Base-by-base conservation (phyloP, 1,139 yeast species). In the Candida glucosophila region DNA sequence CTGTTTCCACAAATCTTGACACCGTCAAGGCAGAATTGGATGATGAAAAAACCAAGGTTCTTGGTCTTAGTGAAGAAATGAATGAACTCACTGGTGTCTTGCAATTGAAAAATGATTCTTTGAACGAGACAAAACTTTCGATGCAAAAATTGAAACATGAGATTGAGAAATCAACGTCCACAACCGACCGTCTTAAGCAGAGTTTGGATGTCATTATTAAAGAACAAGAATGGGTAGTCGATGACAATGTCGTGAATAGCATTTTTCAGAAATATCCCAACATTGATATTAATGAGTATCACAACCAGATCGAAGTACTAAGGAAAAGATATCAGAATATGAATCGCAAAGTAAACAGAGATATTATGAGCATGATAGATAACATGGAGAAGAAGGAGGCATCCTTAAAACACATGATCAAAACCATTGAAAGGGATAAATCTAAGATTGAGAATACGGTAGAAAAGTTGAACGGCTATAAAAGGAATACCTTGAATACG, bases 351-450 rank as follows among this genome's bases (percentile, higher is more conserved):
- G 95, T 90, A 17, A 88, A 88, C 44, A 70, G 82, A 8, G 81
- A 86, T 44, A 90, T 90, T 35, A 83, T 88, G 88, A 77, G 78
- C 41, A 82, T 86, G 85, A 85, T 92, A 39, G 97, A 88, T 43
- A 82, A 79, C 37, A 94, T 86, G 12, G 96, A 88, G 48, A 82
- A 80, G 63, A 85, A 86, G 46, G 97, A 88, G 48, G 54, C 66
- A 2, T 67, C 90, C 6, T 64, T 92, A 41, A 77, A 74, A 40
- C 70, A 73, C 6, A 86, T 85, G 88, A 79, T 92, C 32, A 70
- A 67, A 29, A 86, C 95, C 4, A 86, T 92, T 40, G 94, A 82
- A 44, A 82, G 77, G 50, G 98, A 92, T 52, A 86, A 88, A 51
- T 58, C 73, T 12, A 90, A 90, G 58, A 90, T 92, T 41, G 90